phyloP scores from a whole-genome alignment of 306 rosid species.

The Vigna nakashimae region DNA sequence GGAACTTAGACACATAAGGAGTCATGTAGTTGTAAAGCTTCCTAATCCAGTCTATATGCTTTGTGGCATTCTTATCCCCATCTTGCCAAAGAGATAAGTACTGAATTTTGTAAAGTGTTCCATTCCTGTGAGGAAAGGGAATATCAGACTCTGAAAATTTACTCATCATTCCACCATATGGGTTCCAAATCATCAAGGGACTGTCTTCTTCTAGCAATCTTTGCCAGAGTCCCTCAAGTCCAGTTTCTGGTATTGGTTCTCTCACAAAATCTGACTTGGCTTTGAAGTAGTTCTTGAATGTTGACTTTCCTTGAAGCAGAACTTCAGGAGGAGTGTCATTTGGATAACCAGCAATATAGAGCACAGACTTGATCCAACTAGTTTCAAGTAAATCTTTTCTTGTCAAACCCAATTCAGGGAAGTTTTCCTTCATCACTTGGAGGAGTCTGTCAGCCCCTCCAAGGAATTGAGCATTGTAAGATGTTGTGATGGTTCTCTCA shows the following conservation, averaged over 20 bases:
- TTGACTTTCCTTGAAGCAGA: constrained; percentile 68
- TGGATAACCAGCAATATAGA: constrained; percentile 75
- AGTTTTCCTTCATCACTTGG: constrained; percentile 53
- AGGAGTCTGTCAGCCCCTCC: constrained; percentile 64
- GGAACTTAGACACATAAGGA: constrained; percentile 71
- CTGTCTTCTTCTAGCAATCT: constrained; percentile 63
- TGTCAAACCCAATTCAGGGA: constrained; percentile 76
- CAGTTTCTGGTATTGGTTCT: constrained; percentile 65
- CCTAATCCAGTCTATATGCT: constrained; percentile 78
- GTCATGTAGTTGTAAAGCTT: constrained; percentile 76
- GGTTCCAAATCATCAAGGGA: constrained; percentile 64
- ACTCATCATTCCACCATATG: constrained; percentile 84
- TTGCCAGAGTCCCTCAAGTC: constrained; percentile 75
- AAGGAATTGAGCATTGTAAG: constrained; percentile 71
- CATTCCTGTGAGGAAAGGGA: constrained; percentile 85
- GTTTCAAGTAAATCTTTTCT: constrained; percentile 63
- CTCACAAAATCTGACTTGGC: constrained; percentile 85
- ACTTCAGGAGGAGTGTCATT: constrained; percentile 64
- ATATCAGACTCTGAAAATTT: constrained; percentile 60
- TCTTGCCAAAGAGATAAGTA: constrained; percentile 58
- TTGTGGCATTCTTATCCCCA: constrained; percentile 44
- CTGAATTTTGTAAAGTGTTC: constrained; percentile 75
- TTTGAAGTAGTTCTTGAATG: constrained; percentile 77
- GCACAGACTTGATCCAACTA: constrained; percentile 80
- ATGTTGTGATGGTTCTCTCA: constrained; percentile 60